Base-by-base conservation (phyloP, 2,329 filamentous ascomycete genomes). In the Hypocrella siamensis region DNA sequence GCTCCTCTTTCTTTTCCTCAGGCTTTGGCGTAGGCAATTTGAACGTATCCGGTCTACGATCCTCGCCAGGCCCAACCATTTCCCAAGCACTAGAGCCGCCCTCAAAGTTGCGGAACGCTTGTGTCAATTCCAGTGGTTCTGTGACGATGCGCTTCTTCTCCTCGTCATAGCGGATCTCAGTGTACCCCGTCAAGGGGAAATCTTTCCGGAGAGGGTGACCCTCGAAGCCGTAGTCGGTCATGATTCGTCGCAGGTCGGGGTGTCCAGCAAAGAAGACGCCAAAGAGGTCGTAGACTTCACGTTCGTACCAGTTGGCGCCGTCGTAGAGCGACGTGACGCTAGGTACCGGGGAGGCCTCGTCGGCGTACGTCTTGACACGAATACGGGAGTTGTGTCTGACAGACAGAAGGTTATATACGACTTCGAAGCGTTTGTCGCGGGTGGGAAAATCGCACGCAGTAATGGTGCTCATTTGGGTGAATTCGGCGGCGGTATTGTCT, bases 141-240 rank as follows among this genome's bases (percentile, higher is more conserved):
- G 92, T 88, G 38, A 98, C 88, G 52, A 98, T 94, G 40, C 90
- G 75, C 75, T 98, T 98, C 81, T 94, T 98, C 70, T 98, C 92
- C 63, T 98, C 90, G 45, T 98, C 90, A 53, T 92, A 98, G 51
- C 90, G 73, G 44, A 98, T 79, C 65, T 98, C 92, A 21, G 90
- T 98, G 65, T 98, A 98, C 30, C 90, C 90, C 3, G 90, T 94
- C 54, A 98, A 63, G 16, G 90, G 90, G 65, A 98, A 98, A 54
- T 98, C 90, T 65, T 98, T 98, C 52, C 92, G 75, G 52, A 98
- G 63, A 26, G 90, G 90, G 62, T 98, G 90, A 32, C 90, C 90
- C 56, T 98, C 92, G 51, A 98, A 98, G 32, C 90, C 90, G 57
- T 98, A 98, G 57, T 98, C 90, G 42, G 90, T 98, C 88, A 98